Conservation (phyloP, 2,329 filamentous ascomycete genomes). For the Fusarium oxysporum region DNA sequence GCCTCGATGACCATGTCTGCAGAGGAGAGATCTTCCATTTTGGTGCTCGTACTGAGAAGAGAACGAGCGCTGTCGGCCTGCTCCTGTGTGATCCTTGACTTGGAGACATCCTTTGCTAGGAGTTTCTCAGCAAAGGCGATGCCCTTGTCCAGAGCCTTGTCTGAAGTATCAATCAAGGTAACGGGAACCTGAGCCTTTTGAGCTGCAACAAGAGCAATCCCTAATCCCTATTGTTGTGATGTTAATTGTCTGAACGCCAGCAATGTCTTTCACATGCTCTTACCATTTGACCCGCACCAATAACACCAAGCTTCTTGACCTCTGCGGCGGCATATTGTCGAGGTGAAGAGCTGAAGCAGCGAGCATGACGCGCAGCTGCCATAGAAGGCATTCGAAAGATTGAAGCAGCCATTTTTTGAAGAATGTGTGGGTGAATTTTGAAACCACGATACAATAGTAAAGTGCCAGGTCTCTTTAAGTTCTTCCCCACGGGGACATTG, state of each 20-base stretch:
- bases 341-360: constrained; percentile 77
- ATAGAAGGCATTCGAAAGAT: constrained; percentile 54
- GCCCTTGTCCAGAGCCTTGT: constrained; percentile 88
- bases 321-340: constrained; percentile 69
- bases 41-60: constrained; percentile 76
- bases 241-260: constrained; percentile 25
- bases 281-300: constrained; percentile 98
- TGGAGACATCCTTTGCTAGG: constrained; percentile 90
- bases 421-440: not conserved
- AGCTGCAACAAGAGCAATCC: constrained; percentile 94
- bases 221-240: constrained; percentile 75
- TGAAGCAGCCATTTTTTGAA: constrained; percentile 55
- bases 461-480: constrained; percentile 5
- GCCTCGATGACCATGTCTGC: constrained; percentile 98
- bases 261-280: constrained; percentile 54
- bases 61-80: constrained; percentile 79
- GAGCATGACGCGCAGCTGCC: constrained; percentile 53
- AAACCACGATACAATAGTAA: constrained; percentile 12
- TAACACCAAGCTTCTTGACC: constrained; percentile 88
- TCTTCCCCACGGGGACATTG: constrained; percentile 33
- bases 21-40: constrained; percentile 80
- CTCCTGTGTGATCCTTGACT: constrained; percentile 84
- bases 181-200: constrained; percentile 86
- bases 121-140: constrained; percentile 94
- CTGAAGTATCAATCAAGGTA: constrained; percentile 84